Percentiles rank a stretch among this genome's conserved stretches.
Conservation (phyloP, 2,329 filamentous ascomycete genomes). For the Fusarium duplospermum region DNA sequence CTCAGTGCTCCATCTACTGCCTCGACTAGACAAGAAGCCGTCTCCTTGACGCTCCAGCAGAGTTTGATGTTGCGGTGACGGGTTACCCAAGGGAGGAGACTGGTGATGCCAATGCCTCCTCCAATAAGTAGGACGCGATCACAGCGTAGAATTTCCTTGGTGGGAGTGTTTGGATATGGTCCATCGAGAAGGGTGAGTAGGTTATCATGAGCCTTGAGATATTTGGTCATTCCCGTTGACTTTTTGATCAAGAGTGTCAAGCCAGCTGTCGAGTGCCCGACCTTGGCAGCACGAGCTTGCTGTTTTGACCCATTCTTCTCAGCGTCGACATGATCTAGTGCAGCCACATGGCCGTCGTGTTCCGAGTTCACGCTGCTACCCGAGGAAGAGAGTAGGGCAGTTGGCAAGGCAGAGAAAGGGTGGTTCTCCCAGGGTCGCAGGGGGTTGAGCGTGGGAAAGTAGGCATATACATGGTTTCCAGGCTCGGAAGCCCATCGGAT, state of each 20-base stretch:
- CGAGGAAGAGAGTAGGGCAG: not conserved
- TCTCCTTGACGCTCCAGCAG: not conserved
- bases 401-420: slow-evolving; percentile 59
- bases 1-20: not conserved
- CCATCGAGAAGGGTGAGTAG: not conserved
- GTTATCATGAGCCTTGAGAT: not conserved
- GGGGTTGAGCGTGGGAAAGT: slow-evolving; percentile 59
- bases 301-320: not conserved
- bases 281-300: not conserved
- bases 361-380: not conserved
- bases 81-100: not conserved
- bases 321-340: not conserved
- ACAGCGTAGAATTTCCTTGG: not conserved
- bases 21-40: not conserved
- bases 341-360: not conserved
- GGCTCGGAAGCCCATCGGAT: slow-evolving; percentile 47
- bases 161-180: not conserved
- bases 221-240: not conserved
- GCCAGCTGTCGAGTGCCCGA: not conserved
- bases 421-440: slow-evolving; percentile 64
- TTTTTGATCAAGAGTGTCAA: not conserved
- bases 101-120: not conserved
- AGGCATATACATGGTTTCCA: slow-evolving; percentile 55
- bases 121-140: not conserved
- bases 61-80: not conserved